These are phyloP conservation scores for Aspergillus chevalieri DNA, from an alignment of 2,329 filamentous ascomycete species.

Conservation along the genomic window DNA sequence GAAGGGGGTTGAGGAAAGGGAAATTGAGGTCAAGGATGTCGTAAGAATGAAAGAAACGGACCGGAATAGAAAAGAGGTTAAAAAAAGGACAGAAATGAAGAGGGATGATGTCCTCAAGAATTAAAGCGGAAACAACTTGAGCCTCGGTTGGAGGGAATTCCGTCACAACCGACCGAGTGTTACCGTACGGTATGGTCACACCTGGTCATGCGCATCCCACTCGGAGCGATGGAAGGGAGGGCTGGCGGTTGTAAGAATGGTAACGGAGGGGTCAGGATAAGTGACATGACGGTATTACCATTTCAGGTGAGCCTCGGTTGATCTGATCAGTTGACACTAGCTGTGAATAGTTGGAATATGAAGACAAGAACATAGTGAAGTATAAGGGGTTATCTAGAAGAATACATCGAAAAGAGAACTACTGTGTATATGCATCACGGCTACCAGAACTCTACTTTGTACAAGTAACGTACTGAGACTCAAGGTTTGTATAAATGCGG, in stretches of 20 bases:
- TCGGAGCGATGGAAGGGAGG: neutral
- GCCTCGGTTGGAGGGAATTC: slow-evolving; percentile 14
- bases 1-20: slow-evolving; percentile 6
- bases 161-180: slow-evolving; percentile 8
- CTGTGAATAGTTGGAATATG: no score
- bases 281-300: neutral
- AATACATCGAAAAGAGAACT: no score
- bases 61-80: slow-evolving; percentile 2
- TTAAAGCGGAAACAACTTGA: neutral
- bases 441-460: no score
- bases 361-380: no score
- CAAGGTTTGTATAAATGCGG: no score
- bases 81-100: slow-evolving; percentile 3
- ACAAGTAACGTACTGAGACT: no score
- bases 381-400: no score
- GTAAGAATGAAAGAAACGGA: slow-evolving; percentile 10
- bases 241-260: neutral
- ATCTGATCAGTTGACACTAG: no score
- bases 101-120: neutral
- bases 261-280: neutral
- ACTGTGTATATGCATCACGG: no score
- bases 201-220: no score
- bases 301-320: neutral
- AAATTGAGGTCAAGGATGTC: slow-evolving; percentile 6
- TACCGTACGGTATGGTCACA: slow-evolving; percentile 4